Evolutionary conservation across 345 rosid species (phyloP).

Genomic region (Aquilaria yunnanensis): DNA sequence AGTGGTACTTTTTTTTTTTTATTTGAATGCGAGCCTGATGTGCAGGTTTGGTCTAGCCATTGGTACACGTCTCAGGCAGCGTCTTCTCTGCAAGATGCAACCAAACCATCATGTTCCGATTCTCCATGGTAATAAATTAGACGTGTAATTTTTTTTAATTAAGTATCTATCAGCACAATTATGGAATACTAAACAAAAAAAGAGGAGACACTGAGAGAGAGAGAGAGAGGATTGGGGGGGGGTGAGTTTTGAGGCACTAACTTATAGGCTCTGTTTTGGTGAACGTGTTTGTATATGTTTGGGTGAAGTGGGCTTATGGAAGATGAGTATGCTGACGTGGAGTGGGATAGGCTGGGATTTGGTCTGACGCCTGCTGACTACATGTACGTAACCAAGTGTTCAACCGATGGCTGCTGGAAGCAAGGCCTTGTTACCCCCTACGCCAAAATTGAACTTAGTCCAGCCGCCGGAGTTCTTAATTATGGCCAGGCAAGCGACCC

Average conservation of each 20-base stretch:
- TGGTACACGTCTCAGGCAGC: slow-evolving; percentile 27
- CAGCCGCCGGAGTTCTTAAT: slow-evolving; percentile 76
- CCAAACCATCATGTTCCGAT: slow-evolving; percentile 17
- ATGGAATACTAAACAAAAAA: no score
- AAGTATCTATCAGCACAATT: no score
- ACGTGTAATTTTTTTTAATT: no score
- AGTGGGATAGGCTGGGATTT: slow-evolving; percentile 87
- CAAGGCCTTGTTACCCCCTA: slow-evolving; percentile 45
- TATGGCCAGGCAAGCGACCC: slow-evolving; percentile 74
- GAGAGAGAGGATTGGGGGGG: no score
- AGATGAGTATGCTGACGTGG: slow-evolving; percentile 63
- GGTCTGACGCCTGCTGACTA: slow-evolving; percentile 55
- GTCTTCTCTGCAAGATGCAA: slow-evolving; percentile 21
- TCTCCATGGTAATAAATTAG: slow-evolving; percentile 22
- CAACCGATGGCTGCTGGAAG: slow-evolving; percentile 34
- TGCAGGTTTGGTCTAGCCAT: background rate
- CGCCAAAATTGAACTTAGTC: slow-evolving; percentile 60
- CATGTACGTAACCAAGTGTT: slow-evolving; percentile 67
- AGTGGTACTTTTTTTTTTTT: no score
- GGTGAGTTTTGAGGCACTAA: no score
- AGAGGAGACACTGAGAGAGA: no score
- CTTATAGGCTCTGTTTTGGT: background rate
- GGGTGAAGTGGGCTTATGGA: slow-evolving; percentile 20
- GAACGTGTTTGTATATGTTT: slow-evolving; percentile 4
- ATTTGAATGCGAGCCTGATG: no score